Evolutionary conservation across 805 yeast species (phyloP), one percentile per base, ranked within the genome.

Genomic region (Lachancea thermotolerans): DNA sequence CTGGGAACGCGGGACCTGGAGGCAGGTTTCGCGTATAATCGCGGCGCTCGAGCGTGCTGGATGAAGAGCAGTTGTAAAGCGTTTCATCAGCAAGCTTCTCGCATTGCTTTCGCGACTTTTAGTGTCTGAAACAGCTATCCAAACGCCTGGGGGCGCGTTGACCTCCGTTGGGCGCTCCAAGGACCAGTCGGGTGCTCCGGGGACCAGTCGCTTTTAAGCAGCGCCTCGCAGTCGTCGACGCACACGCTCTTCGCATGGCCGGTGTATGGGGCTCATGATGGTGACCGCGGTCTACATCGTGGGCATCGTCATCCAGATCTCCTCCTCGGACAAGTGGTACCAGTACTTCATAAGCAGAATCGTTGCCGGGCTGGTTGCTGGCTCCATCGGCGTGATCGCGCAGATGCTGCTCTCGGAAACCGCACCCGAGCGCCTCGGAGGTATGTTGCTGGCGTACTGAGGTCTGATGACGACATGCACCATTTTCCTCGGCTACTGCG

Each of bases 371-470:
- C 53, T 86, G 14, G 95, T 95, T 2, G 90, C 88, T 25, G 96
- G 96, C 2, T 68, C 87, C 43, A 68, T 88, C 37, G 80, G 90
- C 21, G 82, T 93, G 5, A 82, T 88, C 49, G 90, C 87, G 10
- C 95, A 95, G 0, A 80, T 86, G 40, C 89, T 85, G 64, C 95
- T 86, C 60, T 80, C 90, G 40, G 96, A 88, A 59, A 85, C 88
- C 41, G 79, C 90, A 5, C 95, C 95, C 1, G 82, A 88, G 18
- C 85, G 85, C 56, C 85, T 84, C 53, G 74, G 96, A 57, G 95
- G 95, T 2, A 76, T 78, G 56, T 69, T 87, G 43, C 88, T 82
- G 37, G 77, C 82, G 37, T 75, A 79, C 54, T 83, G 75, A 70
- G 89, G 83, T 66, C 71, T 83, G 60, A 78, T 75, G 76, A 77